Base-by-base conservation (phyloP, 2,329 filamentous ascomycete species). In the Exophiala phaeomuriformis region DNA sequence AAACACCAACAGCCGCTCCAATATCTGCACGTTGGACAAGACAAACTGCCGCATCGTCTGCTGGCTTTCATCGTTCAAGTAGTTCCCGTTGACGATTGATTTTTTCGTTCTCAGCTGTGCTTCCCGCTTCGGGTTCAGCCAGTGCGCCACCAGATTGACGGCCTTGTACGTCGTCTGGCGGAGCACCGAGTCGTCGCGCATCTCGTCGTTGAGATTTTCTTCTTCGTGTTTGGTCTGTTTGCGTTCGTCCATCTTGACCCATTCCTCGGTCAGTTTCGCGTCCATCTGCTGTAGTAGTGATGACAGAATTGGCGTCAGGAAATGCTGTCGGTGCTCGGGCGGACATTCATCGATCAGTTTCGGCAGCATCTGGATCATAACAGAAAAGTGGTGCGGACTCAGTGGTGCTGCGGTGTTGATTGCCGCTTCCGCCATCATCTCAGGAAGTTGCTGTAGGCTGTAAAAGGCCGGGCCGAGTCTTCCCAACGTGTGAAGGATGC, bases 171-270 rank as follows among this genome's bases (percentile, higher is more conserved):
- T 96, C 47, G 97, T 78, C 67, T 96, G 90, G 19, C 93, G 83
- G 43, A 98, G 74, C 31, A 98, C 94, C 65, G 91, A 97, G 69
- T 98, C 93, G 4, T 88, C 85, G 71, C 96, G 95, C 93, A 98
- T 98, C 72, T 98, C 93, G 62, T 96, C 90, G 1, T 87, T 88
- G 49, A 98, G 73, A 55, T 88, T 87, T 51, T 90, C 88, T 19
- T 84, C 84, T 2, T 84, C 73, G 19, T 73, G 74, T 61, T 86
- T 79, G 58, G 81, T 74, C 58, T 78, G 72, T 65, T 74, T 65
- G 64, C 71, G 62, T 67, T 76, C 63, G 55, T 84, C 81, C 53
- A 96, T 82, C 60, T 82, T 81, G 57, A 85, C 81, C 93, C 93
- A 98, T 67, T 97, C 91, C 0, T 80, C 77, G 33, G 82, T 86